These are phyloP conservation scores for Metarhizium anisopliae DNA, from an alignment of 2,329 filamentous ascomycete genomes.

Conservation along the genomic window DNA sequence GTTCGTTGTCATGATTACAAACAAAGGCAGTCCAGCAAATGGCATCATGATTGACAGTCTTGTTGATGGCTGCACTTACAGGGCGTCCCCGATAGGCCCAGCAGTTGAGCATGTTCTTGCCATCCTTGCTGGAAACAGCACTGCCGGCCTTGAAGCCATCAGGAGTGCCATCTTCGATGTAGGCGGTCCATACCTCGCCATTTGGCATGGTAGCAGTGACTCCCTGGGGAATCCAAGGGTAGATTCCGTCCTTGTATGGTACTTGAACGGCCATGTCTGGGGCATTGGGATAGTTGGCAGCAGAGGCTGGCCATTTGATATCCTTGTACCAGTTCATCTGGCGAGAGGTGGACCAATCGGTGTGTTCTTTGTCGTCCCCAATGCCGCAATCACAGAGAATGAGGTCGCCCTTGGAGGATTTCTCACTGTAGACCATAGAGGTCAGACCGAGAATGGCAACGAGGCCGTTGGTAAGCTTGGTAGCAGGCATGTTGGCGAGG, in stretches of 20 bases:
- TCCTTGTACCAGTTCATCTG: slow-evolving; percentile 35
- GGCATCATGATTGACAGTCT: slow-evolving; percentile 26
- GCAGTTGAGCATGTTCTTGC: slow-evolving; percentile 29
- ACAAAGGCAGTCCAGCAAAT: slow-evolving; percentile 33
- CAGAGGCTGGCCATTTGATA: slow-evolving; percentile 26
- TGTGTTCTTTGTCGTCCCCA: slow-evolving; percentile 29
- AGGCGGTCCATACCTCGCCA: slow-evolving; percentile 31
- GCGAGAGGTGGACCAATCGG: slow-evolving; percentile 32
- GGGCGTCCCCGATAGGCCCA: slow-evolving; percentile 33
- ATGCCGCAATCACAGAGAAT: slow-evolving; percentile 34
- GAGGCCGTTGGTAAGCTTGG: slow-evolving; percentile 14
- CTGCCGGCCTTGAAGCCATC: slow-evolving; percentile 30
- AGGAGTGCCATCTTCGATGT: slow-evolving; percentile 31
- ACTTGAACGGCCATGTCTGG: slow-evolving; percentile 30
- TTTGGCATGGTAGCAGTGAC: slow-evolving; percentile 29
- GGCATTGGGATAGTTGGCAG: slow-evolving; percentile 24
- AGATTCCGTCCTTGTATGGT: slow-evolving; percentile 27
- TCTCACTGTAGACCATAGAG: slow-evolving; percentile 13
- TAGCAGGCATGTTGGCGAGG: slow-evolving; percentile 12
- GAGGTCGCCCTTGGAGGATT: slow-evolving; percentile 25
- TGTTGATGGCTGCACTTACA: slow-evolving; percentile 28
- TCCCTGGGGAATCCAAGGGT: slow-evolving; percentile 29
- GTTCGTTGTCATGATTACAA: slow-evolving; percentile 26
- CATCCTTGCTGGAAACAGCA: slow-evolving; percentile 30
- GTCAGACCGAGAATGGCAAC: slow-evolving; percentile 15